Evolutionary conservation across 2,329 filamentous ascomycete genomes (phyloP).

Genomic region (Epicoccum sorghinum): DNA sequence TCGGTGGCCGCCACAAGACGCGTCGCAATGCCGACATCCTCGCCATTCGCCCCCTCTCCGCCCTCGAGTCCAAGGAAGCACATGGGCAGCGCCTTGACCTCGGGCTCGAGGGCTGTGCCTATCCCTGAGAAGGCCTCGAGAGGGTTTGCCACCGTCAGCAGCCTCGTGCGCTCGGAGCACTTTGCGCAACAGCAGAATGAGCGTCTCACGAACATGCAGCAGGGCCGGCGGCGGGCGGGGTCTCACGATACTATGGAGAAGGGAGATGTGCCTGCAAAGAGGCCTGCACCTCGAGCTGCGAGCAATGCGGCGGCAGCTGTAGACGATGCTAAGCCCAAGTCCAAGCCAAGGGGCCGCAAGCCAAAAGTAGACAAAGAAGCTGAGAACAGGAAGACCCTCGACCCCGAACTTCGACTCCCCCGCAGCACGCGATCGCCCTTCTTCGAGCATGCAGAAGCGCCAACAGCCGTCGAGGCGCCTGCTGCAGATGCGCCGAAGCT

Average conservation of each 20-base stretch:
- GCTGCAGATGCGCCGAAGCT: conserved; percentile 18
- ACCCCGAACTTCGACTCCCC: conserved; percentile 25
- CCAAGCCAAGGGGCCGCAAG: conserved; percentile 36
- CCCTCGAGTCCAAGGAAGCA: conserved; percentile 22
- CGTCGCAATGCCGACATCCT: conserved; percentile 36
- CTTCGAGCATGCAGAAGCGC: conserved; percentile 20
- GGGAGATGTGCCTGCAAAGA: conserved; percentile 14
- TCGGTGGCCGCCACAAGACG: conserved; percentile 29
- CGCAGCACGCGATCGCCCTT: conserved; percentile 28
- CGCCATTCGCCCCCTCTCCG: conserved; percentile 33
- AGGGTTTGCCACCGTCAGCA: conserved; percentile 45
- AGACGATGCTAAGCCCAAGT: conserved; percentile 23
- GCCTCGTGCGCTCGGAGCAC: conserved; percentile 39
- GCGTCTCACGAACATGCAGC: conserved; percentile 7
- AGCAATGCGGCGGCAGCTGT: conserved; percentile 17
- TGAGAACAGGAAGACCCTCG: conserved; percentile 11
- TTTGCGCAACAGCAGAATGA: conserved; percentile 29
- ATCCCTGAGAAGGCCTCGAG: conserved; percentile 33
- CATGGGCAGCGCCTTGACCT: conserved; percentile 32
- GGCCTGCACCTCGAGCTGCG: conserved; percentile 23
- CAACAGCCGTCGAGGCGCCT: not conserved
- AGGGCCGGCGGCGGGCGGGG: conserved; percentile 7
- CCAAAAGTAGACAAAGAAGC: conserved; percentile 25
- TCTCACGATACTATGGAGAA: conserved; percentile 3
- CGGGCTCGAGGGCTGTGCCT: conserved; percentile 32